Conservation (phyloP, 2,329 filamentous ascomycete species). For the Teratosphaeria nubilosa region DNA sequence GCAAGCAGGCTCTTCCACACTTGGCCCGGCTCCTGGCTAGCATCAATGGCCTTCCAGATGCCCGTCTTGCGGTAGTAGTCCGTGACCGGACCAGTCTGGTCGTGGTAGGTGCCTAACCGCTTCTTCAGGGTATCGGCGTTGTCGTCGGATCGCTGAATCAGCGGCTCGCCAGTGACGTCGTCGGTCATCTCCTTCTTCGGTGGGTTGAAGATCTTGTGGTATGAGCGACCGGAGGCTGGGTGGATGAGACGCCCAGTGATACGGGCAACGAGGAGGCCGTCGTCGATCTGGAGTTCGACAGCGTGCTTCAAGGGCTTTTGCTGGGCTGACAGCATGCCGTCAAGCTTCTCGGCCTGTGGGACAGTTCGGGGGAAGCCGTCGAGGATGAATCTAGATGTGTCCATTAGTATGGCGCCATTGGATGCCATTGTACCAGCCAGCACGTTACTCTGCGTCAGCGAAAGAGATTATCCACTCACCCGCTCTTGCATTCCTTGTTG, state of each 20-base stretch:
- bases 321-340: slow-evolving; percentile 73
- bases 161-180: slow-evolving; percentile 89
- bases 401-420: slow-evolving; percentile 5
- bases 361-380: slow-evolving; percentile 98
- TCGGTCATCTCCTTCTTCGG: slow-evolving; percentile 91
- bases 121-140: slow-evolving; percentile 95
- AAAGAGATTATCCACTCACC: slow-evolving; percentile 34
- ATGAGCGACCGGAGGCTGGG: slow-evolving; percentile 89
- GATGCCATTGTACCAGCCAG: background rate
- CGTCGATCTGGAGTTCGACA: slow-evolving; percentile 93
- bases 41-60: slow-evolving; percentile 93
- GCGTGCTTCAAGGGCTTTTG: slow-evolving; percentile 86
- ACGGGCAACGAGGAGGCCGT: slow-evolving; percentile 81
- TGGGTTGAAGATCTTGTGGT: slow-evolving; percentile 98
- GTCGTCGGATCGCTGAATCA: slow-evolving; percentile 94
- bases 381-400: slow-evolving; percentile 63
- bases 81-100: slow-evolving; percentile 85
- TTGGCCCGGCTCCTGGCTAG: slow-evolving; percentile 87
- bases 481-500: slow-evolving; percentile 93
- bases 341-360: slow-evolving; percentile 85
- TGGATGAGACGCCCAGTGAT: slow-evolving; percentile 95
- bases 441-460: slow-evolving; percentile 1
- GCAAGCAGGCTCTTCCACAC: slow-evolving; percentile 90
- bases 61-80: slow-evolving; percentile 95
- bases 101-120: slow-evolving; percentile 85